Conservation (phyloP, 78 protist species). For the Monosiga brevicollis region DNA sequence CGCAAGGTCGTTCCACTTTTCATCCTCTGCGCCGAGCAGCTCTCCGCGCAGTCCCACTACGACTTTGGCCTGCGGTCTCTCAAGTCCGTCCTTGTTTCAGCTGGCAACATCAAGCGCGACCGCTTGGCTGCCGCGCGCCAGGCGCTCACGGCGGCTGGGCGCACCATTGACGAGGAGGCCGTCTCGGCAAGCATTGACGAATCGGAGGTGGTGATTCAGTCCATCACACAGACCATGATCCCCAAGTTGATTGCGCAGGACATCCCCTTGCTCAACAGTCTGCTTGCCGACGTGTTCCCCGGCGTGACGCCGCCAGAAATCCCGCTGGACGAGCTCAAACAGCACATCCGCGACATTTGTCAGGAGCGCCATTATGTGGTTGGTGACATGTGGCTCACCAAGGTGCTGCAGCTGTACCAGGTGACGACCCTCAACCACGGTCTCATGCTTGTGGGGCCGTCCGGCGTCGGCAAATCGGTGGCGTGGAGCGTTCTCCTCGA, state of each 20-base stretch:
- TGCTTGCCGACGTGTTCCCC: constrained; percentile 87
- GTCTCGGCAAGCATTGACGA: constrained; percentile 1
- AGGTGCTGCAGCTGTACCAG: constrained; percentile 80
- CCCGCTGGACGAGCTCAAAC: constrained; percentile 17
- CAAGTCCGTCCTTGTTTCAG: constrained; percentile 83
- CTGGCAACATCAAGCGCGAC: constrained; percentile 84
- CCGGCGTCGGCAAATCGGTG: constrained; percentile 84
- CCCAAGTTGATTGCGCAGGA: constrained; percentile 90
- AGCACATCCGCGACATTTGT: constrained; percentile 24
- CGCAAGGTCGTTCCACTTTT: constrained; percentile 92
- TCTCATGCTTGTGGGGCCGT: constrained; percentile 92
- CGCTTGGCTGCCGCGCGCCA: background rate
- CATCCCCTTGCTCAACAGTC: constrained; percentile 62
- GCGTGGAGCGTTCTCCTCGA: constrained; percentile 76
- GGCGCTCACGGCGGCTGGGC: background rate
- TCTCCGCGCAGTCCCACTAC: constrained; percentile 90
- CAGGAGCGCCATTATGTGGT: constrained; percentile 28
- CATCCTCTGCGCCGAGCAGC: constrained; percentile 81
- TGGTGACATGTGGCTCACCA: constrained; percentile 65
- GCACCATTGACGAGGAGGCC: background rate
- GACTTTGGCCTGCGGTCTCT: constrained; percentile 98
- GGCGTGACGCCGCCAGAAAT: constrained; percentile 31
- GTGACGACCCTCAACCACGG: constrained; percentile 85
- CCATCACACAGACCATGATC: constrained; percentile 69
- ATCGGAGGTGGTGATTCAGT: constrained; percentile 51